Conservation (phyloP, 768 basidiomycete species). For the Trametes cinnabarina region DNA sequence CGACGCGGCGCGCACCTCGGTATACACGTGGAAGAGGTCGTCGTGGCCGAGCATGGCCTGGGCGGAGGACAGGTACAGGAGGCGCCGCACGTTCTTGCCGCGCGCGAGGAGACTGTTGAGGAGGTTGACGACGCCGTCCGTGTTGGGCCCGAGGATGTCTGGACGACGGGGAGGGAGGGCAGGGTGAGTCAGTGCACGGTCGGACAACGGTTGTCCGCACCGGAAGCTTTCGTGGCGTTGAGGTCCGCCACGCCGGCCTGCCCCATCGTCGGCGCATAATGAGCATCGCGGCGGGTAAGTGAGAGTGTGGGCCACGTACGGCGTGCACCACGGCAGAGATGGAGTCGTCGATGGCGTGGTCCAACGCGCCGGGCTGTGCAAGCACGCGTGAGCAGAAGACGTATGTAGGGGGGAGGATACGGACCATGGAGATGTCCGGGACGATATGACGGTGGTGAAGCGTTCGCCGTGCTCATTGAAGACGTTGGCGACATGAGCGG, state of each 20-base stretch:
- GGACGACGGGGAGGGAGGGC: slow-evolving; percentile 42
- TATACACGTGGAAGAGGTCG: slow-evolving; percentile 33
- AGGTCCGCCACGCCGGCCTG: slow-evolving; percentile 65
- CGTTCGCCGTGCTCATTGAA: slow-evolving; percentile 35
- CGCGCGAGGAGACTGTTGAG: slow-evolving; percentile 62
- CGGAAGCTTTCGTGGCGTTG: slow-evolving; percentile 32
- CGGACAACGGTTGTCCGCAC: neutral
- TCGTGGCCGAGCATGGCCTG: slow-evolving; percentile 40
- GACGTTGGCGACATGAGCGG: slow-evolving; percentile 37
- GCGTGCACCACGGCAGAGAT: slow-evolving; percentile 52
- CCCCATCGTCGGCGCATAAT: slow-evolving; percentile 33
- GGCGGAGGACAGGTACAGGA: slow-evolving; percentile 58
- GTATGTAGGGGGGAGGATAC: neutral
- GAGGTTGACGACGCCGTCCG: slow-evolving; percentile 64
- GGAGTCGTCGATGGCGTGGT: slow-evolving; percentile 63
- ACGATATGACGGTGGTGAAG: slow-evolving; percentile 43
- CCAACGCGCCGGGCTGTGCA: slow-evolving; percentile 62
- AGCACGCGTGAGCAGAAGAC: neutral
- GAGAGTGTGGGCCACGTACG: slow-evolving; percentile 41
- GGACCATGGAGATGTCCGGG: slow-evolving; percentile 44
- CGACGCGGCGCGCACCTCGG: slow-evolving; percentile 33
- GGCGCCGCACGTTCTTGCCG: slow-evolving; percentile 49
- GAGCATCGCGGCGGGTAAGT: too few species aligned
- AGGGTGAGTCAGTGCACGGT: slow-evolving; percentile 42
- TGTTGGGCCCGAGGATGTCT: slow-evolving; percentile 71